Evolutionary conservation across 192 early-diverging fungal species (phyloP).

Genomic region (Coemansia sp.): DNA sequence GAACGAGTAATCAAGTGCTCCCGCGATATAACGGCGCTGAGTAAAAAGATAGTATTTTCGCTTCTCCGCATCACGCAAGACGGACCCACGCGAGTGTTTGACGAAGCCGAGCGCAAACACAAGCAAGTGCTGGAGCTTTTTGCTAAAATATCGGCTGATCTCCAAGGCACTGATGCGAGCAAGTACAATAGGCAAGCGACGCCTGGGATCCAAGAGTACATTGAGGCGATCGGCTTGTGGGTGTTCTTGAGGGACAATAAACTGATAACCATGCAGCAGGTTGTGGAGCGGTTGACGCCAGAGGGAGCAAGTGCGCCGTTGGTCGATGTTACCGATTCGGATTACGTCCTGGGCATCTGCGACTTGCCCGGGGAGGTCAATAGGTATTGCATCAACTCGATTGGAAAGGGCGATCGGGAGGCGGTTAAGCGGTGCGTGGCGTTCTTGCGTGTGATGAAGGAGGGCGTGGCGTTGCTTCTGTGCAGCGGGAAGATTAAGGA

Average conservation of each 20-base stretch:
- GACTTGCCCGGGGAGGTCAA: conserved; percentile 64
- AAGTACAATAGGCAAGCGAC: conserved; percentile 48
- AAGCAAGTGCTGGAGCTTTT: conserved; percentile 35
- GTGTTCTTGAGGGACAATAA: conserved; percentile 29
- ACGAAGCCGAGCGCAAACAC: conserved; percentile 40
- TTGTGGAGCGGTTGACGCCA: conserved; percentile 19
- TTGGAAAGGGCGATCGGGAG: conserved; percentile 51
- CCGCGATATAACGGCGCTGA: conserved; percentile 54
- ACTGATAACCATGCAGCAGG: conserved; percentile 41
- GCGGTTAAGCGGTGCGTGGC: conserved; percentile 40
- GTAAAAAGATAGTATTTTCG: conserved; percentile 56
- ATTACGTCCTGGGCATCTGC: conserved; percentile 59
- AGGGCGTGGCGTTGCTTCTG: conserved; percentile 34
- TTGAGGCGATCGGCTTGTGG: conserved; percentile 54
- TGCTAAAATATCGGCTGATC: conserved; percentile 26
- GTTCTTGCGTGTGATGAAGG: conserved; percentile 50
- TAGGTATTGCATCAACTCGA: conserved; percentile 58
- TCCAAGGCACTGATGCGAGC: conserved; percentile 40
- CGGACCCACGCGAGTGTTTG: conserved; percentile 27
- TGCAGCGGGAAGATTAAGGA: conserved; percentile 15
- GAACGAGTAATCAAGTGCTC: conserved; percentile 55
- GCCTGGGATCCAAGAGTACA: conserved; percentile 50
- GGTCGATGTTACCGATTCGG: conserved; percentile 35
- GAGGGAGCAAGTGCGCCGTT: conserved; percentile 7
- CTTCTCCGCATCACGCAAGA: conserved; percentile 50